Base-by-base conservation (phyloP, 257 asterid genomes). In the Salvia miltiorrhiza region DNA sequence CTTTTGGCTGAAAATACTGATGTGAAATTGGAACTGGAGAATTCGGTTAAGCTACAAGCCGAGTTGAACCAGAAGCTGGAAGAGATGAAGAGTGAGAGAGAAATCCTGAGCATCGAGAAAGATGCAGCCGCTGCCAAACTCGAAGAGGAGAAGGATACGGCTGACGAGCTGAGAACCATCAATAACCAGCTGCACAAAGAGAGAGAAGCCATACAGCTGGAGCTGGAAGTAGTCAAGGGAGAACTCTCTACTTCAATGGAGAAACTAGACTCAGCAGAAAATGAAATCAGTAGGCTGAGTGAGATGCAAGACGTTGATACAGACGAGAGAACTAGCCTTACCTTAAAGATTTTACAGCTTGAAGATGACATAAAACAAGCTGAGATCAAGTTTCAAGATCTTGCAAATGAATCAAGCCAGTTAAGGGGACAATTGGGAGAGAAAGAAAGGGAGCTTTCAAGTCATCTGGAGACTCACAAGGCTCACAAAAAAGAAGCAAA, bases 11-110 rank as follows among this genome's bases (percentile, higher is more conserved):
- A 85, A 65, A 87, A 69, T 49, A 84, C 77, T 60, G 82, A 74
- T 52, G 76, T 88, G 69, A 74, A 53, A 20, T 19, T 35, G 16
- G 84, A 74, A 72, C 72, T 87, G 69, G 90, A 79, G 74, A 66
- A 57, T 62, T 85, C 84, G 1, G 62, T 55, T 53, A 78, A 81
- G 67, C 35, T 67, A 33, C 88, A 80, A 76, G 82, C 81, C 60
- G 88, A 83, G 72, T 69, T 84, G 50, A 83, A 65, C 59, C 84
- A 80, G 82, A 86, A 85, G 67, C 76, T 83, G 71, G 87, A 72
- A 17, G 91, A 75, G 32, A 47, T 78, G 60, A 63, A 23, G 47
- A 63, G 49, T 20, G 87, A 83, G 67, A 80, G 57, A 45, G 63
- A 68, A 8, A 72, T 73, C 65, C 67, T 83, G 67, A 48, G 72